Evolutionary conservation across 2,329 filamentous ascomycete species (phyloP).

Genomic region (Aspergillus sp.): DNA sequence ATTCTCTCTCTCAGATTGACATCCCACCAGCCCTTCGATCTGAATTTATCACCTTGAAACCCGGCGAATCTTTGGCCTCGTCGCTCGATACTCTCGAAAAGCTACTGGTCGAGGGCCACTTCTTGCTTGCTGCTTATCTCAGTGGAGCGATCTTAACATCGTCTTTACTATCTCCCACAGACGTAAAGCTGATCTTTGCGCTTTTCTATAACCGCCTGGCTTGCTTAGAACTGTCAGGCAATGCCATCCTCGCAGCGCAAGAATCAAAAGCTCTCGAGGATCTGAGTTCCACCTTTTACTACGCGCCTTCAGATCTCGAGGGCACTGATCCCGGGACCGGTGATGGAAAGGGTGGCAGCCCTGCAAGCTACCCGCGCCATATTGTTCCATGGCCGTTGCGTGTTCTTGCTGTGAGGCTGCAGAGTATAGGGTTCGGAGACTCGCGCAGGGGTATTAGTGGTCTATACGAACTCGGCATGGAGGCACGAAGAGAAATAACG

Average conservation of each 20-base stretch:
- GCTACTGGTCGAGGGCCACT: slow-evolving; percentile 65
- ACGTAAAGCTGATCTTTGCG: slow-evolving; percentile 60
- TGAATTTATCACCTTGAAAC: slow-evolving; percentile 53
- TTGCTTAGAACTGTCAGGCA: slow-evolving; percentile 70
- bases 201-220: slow-evolving; percentile 73
- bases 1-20: slow-evolving; percentile 59
- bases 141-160: slow-evolving; percentile 35
- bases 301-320: slow-evolving; percentile 23
- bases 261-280: slow-evolving; percentile 57
- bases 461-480: slow-evolving; percentile 77
- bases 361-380: slow-evolving; percentile 56
- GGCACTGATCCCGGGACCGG: slow-evolving; percentile 47
- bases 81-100: slow-evolving; percentile 44
- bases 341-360: slow-evolving; percentile 52
- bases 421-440: slow-evolving; percentile 79
- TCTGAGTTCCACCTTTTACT: slow-evolving; percentile 48
- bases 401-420: slow-evolving; percentile 70
- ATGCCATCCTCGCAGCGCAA: slow-evolving; percentile 56
- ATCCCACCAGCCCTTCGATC: slow-evolving; percentile 59
- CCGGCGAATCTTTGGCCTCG: slow-evolving; percentile 45
- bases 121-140: slow-evolving; percentile 61
- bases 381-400: slow-evolving; percentile 83
- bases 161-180: slow-evolving; percentile 33
- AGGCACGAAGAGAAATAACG: slow-evolving; percentile 56
- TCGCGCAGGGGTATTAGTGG: slow-evolving; percentile 75